phyloP scores from a whole-genome alignment of 2,329 filamentous ascomycete genomes.

The Sporothrix luriei region DNA sequence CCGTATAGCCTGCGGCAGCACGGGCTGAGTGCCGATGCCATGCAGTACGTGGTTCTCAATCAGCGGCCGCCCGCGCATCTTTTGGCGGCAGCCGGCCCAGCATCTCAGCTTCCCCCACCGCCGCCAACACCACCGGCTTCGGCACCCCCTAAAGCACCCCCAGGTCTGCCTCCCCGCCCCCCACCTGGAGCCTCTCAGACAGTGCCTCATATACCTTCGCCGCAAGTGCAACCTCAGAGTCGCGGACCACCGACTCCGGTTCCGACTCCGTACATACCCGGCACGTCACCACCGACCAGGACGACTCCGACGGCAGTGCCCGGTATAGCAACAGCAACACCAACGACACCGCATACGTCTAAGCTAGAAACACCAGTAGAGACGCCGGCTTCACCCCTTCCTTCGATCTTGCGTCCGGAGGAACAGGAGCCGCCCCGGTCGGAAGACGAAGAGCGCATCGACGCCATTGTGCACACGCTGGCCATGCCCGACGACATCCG shows the following conservation, averaged over 20 bases:
- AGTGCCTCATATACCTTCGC: not conserved
- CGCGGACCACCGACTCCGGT: not conserved
- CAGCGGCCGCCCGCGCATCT: conserved; percentile 17
- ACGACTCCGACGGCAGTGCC: not conserved
- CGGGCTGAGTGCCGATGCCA: conserved; percentile 16
- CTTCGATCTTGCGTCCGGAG: not conserved
- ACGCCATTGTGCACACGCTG: conserved; percentile 18
- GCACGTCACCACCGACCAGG: not conserved
- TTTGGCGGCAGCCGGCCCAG: not conserved
- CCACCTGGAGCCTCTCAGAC: not conserved
- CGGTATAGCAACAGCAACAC: not conserved
- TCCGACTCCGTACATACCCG: not conserved
- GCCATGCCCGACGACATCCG: conserved; percentile 26
- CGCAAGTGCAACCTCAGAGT: not conserved
- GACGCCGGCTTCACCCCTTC: not conserved
- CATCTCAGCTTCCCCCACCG: not conserved
- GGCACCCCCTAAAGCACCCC: not conserved
- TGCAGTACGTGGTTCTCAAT: conserved; percentile 26
- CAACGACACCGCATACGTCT: not conserved
- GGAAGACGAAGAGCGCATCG: conserved; percentile 23
- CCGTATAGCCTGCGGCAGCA: conserved; percentile 24
- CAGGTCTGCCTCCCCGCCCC: not conserved
- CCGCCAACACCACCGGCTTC: conserved; percentile 19
- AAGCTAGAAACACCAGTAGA: not conserved
- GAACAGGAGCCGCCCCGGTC: conserved; percentile 6